phyloP scores from a whole-genome alignment of 805 yeast genomes.

The Schwanniomyces yamadae region DNA sequence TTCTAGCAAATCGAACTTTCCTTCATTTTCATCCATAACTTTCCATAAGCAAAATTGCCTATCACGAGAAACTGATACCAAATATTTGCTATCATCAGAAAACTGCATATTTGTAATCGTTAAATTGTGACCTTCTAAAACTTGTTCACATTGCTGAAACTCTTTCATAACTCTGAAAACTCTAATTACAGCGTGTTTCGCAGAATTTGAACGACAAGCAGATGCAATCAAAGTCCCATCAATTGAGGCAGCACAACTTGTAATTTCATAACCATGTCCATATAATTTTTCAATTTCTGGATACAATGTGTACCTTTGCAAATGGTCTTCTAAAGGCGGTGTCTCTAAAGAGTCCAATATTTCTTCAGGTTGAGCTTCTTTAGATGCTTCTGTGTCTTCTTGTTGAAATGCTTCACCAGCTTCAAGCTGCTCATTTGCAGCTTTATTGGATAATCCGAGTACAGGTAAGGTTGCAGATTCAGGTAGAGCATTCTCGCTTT shows the following conservation, averaged over 20 bases:
- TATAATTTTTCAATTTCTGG: slow-evolving; percentile 93
- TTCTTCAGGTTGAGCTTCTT: slow-evolving; percentile 27
- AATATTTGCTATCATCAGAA: slow-evolving; percentile 61
- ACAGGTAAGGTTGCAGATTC: slow-evolving; percentile 91
- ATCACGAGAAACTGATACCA: slow-evolving; percentile 85
- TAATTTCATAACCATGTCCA: slow-evolving; percentile 96
- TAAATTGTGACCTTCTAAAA: slow-evolving; percentile 68
- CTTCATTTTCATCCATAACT: slow-evolving; percentile 29
- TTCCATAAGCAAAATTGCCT: slow-evolving; percentile 80
- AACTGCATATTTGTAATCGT: slow-evolving; percentile 84
- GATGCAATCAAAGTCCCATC: slow-evolving; percentile 69
- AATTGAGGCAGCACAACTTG: slow-evolving; percentile 71
- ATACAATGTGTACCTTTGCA: slow-evolving; percentile 90
- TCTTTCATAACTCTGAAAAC: slow-evolving; percentile 64
- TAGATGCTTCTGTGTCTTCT: slow-evolving; percentile 23
- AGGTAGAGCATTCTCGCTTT: slow-evolving; percentile 45
- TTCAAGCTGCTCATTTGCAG: slow-evolving; percentile 51
- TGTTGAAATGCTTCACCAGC: slow-evolving; percentile 39
- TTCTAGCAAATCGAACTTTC: slow-evolving; percentile 39
- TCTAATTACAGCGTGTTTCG: slow-evolving; percentile 82
- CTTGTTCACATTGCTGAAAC: slow-evolving; percentile 44
- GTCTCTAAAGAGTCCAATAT: slow-evolving; percentile 43
- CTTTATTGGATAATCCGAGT: slow-evolving; percentile 89
- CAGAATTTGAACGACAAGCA: slow-evolving; percentile 86
- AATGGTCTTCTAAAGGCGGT: slow-evolving; percentile 87